Conservation (phyloP, 2,329 filamentous ascomycete species). For the Myriosclerotinia duriaeana region DNA sequence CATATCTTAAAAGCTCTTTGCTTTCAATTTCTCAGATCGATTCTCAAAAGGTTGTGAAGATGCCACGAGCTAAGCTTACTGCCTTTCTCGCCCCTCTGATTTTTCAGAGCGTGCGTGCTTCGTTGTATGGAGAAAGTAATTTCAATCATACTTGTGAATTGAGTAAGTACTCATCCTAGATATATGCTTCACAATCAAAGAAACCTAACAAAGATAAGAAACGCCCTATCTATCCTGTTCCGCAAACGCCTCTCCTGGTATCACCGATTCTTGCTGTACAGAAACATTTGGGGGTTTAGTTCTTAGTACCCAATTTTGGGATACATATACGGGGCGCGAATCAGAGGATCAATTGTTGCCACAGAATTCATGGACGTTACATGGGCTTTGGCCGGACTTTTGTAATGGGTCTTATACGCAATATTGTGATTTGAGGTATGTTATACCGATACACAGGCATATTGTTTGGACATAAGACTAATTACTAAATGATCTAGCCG, state of each 20-base stretch:
- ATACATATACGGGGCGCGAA: constrained; percentile 62
- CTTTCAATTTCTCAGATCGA: background rate
- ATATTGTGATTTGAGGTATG: constrained; percentile 59
- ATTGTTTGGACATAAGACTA: background rate
- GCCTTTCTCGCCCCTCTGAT: constrained; percentile 10
- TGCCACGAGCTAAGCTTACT: background rate
- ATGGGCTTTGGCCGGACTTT: constrained; percentile 46
- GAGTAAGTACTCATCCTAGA: constrained; percentile 24
- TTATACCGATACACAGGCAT: background rate
- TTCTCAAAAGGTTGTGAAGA: background rate
- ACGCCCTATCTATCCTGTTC: constrained; percentile 51
- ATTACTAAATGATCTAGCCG: constrained; percentile 42
- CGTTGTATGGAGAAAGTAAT: constrained; percentile 35
- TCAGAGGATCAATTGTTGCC: constrained; percentile 58
- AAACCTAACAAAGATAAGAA: constrained; percentile 26
- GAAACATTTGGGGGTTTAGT: constrained; percentile 65
- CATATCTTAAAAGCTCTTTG: background rate
- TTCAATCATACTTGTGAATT: constrained; percentile 37
- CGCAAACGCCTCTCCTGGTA: constrained; percentile 44
- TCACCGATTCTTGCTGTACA: constrained; percentile 61
- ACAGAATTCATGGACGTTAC: constrained; percentile 54
- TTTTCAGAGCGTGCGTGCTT: constrained; percentile 22
- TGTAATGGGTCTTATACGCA: constrained; percentile 61
- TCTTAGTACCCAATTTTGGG: constrained; percentile 64
- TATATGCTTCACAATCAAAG: background rate